These are phyloP conservation scores for Penicillium soppii DNA, from an alignment of 495 filamentous ascomycete genomes.

Conservation along the genomic window DNA sequence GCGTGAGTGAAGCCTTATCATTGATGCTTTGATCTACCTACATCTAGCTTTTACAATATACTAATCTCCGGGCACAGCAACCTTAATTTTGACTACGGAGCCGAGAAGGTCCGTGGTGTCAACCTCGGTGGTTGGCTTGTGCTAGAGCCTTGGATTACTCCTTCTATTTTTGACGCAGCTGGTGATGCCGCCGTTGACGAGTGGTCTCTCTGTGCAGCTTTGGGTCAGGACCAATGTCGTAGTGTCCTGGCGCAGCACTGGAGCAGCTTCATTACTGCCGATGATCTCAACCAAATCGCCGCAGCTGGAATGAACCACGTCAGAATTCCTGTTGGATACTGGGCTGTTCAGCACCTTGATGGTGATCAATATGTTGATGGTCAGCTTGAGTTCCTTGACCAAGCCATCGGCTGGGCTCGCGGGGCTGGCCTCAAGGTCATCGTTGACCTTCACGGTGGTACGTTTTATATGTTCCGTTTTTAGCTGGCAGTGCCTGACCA, in stretches of 20 bases:
- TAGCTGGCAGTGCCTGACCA: constrained; percentile 16
- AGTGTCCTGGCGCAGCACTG: constrained; percentile 54
- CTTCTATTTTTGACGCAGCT: constrained; percentile 56
- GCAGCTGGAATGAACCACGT: constrained; percentile 70
- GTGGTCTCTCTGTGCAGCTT: constrained; percentile 52
- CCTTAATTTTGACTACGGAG: constrained; percentile 44
- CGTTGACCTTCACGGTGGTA: constrained; percentile 70
- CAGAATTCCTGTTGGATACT: constrained; percentile 78
- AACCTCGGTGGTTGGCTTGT: constrained; percentile 62
- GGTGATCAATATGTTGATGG: constrained; percentile 74
- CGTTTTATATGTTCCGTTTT: constrained; percentile 14
- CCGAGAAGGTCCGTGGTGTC: constrained; percentile 51
- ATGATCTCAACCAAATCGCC: constrained; percentile 67
- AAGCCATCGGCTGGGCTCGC: constrained; percentile 68
- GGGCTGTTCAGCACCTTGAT: constrained; percentile 58
- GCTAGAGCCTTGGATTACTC: constrained; percentile 65
- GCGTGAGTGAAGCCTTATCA: constrained; percentile 29
- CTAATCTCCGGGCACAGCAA: constrained; percentile 24
- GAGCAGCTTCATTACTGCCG: constrained; percentile 63
- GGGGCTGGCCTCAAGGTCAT: constrained; percentile 62
- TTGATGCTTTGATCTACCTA: not conserved
- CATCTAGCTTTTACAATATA: not conserved
- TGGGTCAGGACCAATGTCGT: constrained; percentile 52
- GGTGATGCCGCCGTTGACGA: constrained; percentile 59
- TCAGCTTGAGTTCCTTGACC: constrained; percentile 63